Evolutionary conservation across 768 basidiomycete species (phyloP).

Genomic region (Trametes coccinea): DNA sequence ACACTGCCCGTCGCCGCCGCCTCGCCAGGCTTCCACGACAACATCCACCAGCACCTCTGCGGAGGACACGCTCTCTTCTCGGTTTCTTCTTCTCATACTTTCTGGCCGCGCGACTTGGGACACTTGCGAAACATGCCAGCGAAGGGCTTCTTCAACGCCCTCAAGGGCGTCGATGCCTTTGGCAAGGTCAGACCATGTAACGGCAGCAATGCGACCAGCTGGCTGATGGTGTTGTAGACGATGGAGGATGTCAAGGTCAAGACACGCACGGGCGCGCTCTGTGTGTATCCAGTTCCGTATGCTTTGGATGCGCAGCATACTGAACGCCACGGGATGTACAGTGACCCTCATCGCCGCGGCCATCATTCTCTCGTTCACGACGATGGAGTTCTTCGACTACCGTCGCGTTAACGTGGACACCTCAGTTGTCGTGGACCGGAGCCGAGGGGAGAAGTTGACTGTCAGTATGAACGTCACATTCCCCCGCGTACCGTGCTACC

Average conservation of each 20-base stretch:
- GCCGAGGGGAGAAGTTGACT: constrained; percentile 90
- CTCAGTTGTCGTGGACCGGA: constrained; percentile 91
- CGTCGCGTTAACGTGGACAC: constrained; percentile 84
- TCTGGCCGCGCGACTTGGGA: constrained; percentile 22
- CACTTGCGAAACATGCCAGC: constrained; percentile 38
- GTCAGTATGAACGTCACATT: constrained; percentile 93
- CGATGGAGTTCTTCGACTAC: constrained; percentile 96
- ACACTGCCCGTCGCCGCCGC: background rate
- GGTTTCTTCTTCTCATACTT: constrained; percentile 14
- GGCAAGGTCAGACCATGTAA: constrained; percentile 73
- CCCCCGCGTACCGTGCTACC: constrained; percentile 95
- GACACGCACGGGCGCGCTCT: constrained; percentile 89
- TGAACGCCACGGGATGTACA: constrained; percentile 35
- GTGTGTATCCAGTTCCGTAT: constrained; percentile 45
- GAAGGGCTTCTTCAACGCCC: constrained; percentile 69
- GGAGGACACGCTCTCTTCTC: constrained; percentile 10
- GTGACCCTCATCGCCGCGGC: constrained; percentile 91
- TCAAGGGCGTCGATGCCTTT: constrained; percentile 97
- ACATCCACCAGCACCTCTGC: constrained; percentile 11
- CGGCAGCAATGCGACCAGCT: too few species aligned
- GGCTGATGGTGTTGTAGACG: constrained; percentile 54
- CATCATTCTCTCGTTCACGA: constrained; percentile 88
- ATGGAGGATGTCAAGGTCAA: constrained; percentile 99
- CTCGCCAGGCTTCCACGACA: constrained; percentile 6
- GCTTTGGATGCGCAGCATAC: background rate